These are phyloP conservation scores for Hirsutella rhossiliensis DNA, from an alignment of 2,329 filamentous ascomycete genomes.

Conservation along the genomic window DNA sequence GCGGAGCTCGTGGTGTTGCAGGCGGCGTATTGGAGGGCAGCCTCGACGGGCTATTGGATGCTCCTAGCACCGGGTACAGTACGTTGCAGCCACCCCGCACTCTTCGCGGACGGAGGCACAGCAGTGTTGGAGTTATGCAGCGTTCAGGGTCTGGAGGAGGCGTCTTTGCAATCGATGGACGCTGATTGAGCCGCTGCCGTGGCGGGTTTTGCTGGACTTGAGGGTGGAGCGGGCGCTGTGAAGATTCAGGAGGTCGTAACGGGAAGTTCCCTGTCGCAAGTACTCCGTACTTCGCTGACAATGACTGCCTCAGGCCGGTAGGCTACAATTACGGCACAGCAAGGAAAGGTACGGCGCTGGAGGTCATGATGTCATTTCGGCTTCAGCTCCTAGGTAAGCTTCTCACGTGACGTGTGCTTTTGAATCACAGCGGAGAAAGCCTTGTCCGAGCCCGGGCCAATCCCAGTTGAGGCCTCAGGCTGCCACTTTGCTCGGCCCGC, in stretches of 20 bases:
- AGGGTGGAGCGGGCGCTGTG: no score
- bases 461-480: neutral
- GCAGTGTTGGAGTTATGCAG: neutral
- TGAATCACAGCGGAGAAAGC: no score
- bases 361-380: neutral
- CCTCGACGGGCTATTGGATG: constrained; percentile 16
- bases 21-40: constrained; percentile 15
- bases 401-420: neutral
- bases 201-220: no score
- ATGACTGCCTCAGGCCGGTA: neutral
- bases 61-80: constrained; percentile 7
- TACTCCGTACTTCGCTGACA: no score
- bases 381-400: neutral
- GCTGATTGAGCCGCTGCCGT: neutral
- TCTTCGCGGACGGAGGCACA: neutral
- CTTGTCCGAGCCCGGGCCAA: no score
- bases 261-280: no score
- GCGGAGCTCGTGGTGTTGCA: constrained; percentile 1
- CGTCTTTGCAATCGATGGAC: neutral
- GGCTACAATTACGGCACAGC: neutral
- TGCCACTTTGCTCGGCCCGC: neutral
- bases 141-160: neutral
- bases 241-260: no score
- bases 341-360: neutral
- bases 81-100: constrained; percentile 12